Evolutionary conservation across 495 filamentous ascomycete species (phyloP), one percentile per base, ranked within the genome.

Genomic region (Xylaria grammica): DNA sequence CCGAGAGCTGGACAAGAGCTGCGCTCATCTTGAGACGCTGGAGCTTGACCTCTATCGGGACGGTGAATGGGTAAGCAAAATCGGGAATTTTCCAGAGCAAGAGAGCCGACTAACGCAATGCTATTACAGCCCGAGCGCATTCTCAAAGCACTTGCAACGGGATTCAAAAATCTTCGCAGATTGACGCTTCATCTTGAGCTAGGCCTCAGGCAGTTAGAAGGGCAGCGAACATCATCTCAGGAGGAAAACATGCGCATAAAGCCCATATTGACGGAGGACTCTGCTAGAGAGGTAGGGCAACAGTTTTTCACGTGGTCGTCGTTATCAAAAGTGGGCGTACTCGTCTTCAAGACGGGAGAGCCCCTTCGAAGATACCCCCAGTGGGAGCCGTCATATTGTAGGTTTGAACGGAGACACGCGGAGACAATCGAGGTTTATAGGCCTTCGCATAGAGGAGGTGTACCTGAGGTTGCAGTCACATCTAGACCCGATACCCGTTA

Each of bases 121-220:
- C 45, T 26, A 4, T 38, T 26, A 22, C 5, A 60, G 57, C 57
- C 57, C 11, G 45, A 48, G 19, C 0, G 24, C 19, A 6, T 60
- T 36, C 17, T 60, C 1, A 50, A 49, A 19, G 5, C 30, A 26
- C 44, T 60, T 4, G 57, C 57, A 50, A 49, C 44, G 32, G 57
- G 57, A 48, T 60, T 60, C 29, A 24, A 9, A 20, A 60, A 60
- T 29, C 57, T 60, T 19, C 57, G 44, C 3, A 20, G 44, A 3
- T 27, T 60, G 19, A 50, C 57, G 20, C 57, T 60, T n/a, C 57
- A 60, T 50, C 57, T 60, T 3, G 57, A 60, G 44, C 20, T 60
- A n/a, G 57, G 57, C 6, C 7, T 60, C 7, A 49, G 11, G 44
- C 19, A 15, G 10, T 13, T 45, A 24, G 6, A 6, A 5, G n/a